phyloP scores from a whole-genome alignment of 1,284 basidiomycete species.

The Rhodotorula sp. region DNA sequence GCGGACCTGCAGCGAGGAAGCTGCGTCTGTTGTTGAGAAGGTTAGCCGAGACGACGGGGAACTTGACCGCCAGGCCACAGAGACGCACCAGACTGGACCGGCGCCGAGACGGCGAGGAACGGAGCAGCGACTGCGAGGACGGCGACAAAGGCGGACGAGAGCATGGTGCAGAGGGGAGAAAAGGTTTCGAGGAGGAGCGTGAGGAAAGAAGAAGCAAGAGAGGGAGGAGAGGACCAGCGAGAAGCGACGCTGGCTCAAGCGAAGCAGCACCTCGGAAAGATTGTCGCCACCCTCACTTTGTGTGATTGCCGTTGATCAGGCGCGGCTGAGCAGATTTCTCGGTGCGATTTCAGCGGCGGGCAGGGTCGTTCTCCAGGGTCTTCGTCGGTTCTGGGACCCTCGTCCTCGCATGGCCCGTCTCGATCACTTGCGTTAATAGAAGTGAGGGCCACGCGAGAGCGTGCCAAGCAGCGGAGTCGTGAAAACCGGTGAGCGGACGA shows the following conservation, averaged over 20 bases:
- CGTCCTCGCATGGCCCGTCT: neutral
- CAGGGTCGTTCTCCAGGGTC: neutral
- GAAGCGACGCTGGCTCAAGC: neutral
- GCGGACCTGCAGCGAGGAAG: conserved; percentile 3
- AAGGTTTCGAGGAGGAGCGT: neutral
- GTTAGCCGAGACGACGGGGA: neutral
- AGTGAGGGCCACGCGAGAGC: no score
- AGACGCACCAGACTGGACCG: neutral
- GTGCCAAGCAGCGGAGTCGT: no score
- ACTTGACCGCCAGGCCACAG: no score
- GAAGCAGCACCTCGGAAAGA: neutral
- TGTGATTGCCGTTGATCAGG: neutral
- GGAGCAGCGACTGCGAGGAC: conserved; percentile 3
- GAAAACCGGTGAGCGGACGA: no score
- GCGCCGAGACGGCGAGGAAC: conserved; percentile 3
- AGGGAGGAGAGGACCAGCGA: neutral
- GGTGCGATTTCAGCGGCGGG: neutral
- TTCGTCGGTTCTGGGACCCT: neutral
- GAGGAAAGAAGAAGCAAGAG: neutral
- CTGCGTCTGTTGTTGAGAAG: neutral
- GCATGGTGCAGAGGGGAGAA: neutral
- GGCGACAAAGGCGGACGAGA: conserved; percentile 6
- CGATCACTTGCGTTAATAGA: neutral
- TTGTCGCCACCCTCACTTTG: neutral
- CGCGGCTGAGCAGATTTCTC: neutral